Conservation (phyloP, 306 rosid species). For the Cucurbita argyrosperma region DNA sequence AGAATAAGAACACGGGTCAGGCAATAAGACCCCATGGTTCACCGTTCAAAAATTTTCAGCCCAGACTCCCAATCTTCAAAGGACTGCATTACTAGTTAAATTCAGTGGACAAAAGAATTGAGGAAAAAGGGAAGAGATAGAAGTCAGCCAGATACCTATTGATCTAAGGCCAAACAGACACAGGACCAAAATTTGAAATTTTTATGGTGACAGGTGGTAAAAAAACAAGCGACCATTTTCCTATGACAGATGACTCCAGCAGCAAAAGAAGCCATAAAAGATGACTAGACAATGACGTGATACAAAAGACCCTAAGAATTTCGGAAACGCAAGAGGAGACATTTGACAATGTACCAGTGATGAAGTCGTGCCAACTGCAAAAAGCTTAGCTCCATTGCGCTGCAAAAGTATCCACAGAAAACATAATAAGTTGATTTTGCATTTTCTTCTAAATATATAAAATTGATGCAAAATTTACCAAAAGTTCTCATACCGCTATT, state of each 20-base stretch:
- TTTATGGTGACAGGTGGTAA: not conserved
- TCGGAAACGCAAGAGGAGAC: not conserved
- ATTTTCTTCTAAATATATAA: not conserved
- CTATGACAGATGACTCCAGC: not conserved
- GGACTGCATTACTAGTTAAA: not conserved
- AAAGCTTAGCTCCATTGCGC: constrained; percentile 89
- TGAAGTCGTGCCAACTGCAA: constrained; percentile 80
- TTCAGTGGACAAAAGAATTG: not conserved
- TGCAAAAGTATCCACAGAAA: constrained; percentile 21
- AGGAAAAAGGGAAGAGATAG: not conserved
- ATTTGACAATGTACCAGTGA: constrained; percentile 51
- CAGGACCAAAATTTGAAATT: not conserved
- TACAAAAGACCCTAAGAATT: not conserved
- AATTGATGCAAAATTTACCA: not conserved
- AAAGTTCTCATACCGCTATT: constrained; percentile 18
- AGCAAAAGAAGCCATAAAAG: not conserved
- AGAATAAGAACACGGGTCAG: not conserved
- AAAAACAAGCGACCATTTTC: not conserved
- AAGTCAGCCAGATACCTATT: not conserved
- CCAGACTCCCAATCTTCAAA: not conserved
- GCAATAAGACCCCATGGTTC: not conserved
- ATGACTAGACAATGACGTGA: not conserved
- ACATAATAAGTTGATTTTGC: constrained; percentile 6
- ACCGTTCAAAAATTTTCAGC: not conserved
- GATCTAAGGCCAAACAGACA: not conserved